Evolutionary conservation across 352 stramenopile species (phyloP).

Genomic region (Phytophthora pinifolia): DNA sequence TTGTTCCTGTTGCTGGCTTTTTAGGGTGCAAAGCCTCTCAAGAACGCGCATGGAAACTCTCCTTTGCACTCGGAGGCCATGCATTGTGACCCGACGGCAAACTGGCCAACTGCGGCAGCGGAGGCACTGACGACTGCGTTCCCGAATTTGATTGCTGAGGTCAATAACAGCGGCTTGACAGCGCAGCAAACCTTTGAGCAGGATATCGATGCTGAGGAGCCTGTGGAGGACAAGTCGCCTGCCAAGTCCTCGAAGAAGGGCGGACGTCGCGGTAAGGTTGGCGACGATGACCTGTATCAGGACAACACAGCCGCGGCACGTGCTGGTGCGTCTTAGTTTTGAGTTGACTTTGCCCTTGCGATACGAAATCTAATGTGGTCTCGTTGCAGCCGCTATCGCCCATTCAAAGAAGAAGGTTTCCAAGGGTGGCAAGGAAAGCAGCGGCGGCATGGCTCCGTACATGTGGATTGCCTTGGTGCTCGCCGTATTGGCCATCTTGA

Average conservation of each 20-base stretch:
- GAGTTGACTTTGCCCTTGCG: not conserved
- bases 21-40: constrained; percentile 60
- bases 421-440: constrained; percentile 39
- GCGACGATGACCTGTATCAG: constrained; percentile 35
- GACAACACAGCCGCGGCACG: constrained; percentile 52
- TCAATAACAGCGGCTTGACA: constrained; percentile 60
- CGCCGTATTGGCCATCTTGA: constrained; percentile 38
- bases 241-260: constrained; percentile 32
- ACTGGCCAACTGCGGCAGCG: constrained; percentile 58
- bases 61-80: constrained; percentile 77
- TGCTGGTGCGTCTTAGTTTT: constrained; percentile 36
- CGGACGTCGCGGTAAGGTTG: constrained; percentile 28
- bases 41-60: constrained; percentile 60
- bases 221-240: constrained; percentile 21
- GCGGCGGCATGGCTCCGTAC: constrained; percentile 29
- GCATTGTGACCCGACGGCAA: constrained; percentile 56
- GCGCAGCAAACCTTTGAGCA: constrained; percentile 67
- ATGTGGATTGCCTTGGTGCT: constrained; percentile 46
- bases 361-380: constrained; percentile 7
- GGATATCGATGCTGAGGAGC: constrained; percentile 58
- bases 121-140: constrained; percentile 48
- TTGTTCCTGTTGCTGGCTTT: not conserved
- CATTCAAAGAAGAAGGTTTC: constrained; percentile 66
- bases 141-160: constrained; percentile 48
- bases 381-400: constrained; percentile 55